phyloP scores from a whole-genome alignment of 2,329 filamentous ascomycete species.

The Fusarium sp. region DNA sequence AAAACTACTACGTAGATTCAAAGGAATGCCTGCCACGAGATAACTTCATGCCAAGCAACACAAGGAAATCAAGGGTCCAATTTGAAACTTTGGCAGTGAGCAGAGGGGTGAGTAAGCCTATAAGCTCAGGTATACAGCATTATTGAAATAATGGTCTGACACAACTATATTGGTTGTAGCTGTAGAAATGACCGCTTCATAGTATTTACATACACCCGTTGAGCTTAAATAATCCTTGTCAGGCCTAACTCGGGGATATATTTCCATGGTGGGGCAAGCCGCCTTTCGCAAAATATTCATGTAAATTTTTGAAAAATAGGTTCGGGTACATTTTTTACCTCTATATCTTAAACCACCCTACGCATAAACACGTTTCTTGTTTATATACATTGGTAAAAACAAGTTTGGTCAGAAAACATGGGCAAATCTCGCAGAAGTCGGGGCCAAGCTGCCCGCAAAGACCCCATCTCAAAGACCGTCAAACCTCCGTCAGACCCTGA shows the following conservation, averaged over 20 bases:
- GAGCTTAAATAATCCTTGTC: constrained; percentile 27
- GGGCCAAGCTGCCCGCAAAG: constrained; percentile 62
- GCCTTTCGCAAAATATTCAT: constrained; percentile 37
- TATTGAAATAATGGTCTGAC: too few relatives aligned
- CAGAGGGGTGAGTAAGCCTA: too few relatives aligned
- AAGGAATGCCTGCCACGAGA: too few relatives aligned
- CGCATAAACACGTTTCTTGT: neutral
- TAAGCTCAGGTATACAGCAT: too few relatives aligned
- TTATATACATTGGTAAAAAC: neutral
- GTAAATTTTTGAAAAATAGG: constrained; percentile 38
- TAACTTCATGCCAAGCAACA: too few relatives aligned
- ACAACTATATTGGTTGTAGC: neutral
- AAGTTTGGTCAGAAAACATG: constrained; percentile 57
- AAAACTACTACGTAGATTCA: too few relatives aligned
- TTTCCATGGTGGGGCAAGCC: constrained; percentile 43
- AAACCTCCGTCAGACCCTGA: constrained; percentile 74
- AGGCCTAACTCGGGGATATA: constrained; percentile 21
- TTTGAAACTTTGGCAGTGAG: too few relatives aligned
- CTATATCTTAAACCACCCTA: neutral
- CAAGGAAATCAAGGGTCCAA: too few relatives aligned
- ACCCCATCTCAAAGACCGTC: constrained; percentile 69
- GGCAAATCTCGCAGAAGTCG: constrained; percentile 70
- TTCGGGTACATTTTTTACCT: neutral
- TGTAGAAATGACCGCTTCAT: neutral
- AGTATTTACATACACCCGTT: neutral